Base-by-base conservation (phyloP, 2,329 filamentous ascomycete genomes). In the Colletotrichum melonis region DNA sequence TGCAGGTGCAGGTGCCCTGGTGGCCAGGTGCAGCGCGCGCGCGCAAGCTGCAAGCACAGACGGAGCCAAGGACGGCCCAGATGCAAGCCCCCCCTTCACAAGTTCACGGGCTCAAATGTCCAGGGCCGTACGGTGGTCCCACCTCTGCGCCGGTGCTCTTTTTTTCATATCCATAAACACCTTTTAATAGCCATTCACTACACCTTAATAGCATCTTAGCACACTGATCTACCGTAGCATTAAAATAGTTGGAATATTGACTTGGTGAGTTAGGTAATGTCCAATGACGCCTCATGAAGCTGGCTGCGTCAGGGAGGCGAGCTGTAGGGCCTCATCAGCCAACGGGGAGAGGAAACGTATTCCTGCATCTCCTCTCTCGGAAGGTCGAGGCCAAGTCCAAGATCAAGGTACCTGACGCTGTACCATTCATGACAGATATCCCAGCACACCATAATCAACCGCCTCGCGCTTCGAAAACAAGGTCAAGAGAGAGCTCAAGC, bases 41-140 rank as follows among this genome's bases (percentile, higher is more conserved):
- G 38, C 14, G 64, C 60, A 64, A 74, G 60, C 72, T 62, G 54
- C 67, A 69, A 49, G 73, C 73, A 74, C 72, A 72, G 72, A 74
- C 72, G 60, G 72, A 69, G 71, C 70, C 66, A 74, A 74, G 73
- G 57, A 69, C 71, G 63, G 73, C 69, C 65, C 69, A 72, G 69
- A 64, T 69, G 38, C 65, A 72, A 54, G 54, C 58, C 38, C 54
- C 49, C 35, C 42, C 42, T 49, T 49, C 42, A 49, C 42, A 49
- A 49, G 42, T 49, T n/a, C 42, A n/a, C 42, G 42, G 42, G 42
- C 42, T 49, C 42, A 49, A 49, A 19, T 49, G 60, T 63, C 58
- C 69, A 72, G 65, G 69, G 69, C 69, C 57, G 42, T 72, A 69
- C 54, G 65, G 58, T 63, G 65, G 69, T 72, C 69, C 69, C 65